Evolutionary conservation across 129 eudicot genomes (phyloP).

Genomic region (Flaveria ramosissima): DNA sequence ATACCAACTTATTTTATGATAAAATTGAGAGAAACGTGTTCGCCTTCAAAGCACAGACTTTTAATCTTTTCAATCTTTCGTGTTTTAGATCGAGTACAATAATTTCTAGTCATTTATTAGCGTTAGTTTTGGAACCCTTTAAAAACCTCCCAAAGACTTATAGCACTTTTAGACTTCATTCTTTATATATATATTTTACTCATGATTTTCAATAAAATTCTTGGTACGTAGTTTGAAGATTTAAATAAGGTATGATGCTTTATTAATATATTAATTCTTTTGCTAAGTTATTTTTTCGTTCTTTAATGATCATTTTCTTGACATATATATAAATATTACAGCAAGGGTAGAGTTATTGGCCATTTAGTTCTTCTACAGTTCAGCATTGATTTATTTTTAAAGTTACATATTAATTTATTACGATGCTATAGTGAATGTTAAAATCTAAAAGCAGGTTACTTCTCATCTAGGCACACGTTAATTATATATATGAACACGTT

Average conservation of each 20-base stretch:
- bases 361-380: background rate
- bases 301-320: background rate
- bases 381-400: background rate
- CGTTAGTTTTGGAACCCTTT: background rate
- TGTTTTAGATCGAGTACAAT: slow-evolving; percentile 6
- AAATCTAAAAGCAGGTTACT: background rate
- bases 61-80: slow-evolving; percentile 3
- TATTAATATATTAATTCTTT: background rate
- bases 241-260: slow-evolving; percentile 8
- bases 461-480: too few relatives aligned
- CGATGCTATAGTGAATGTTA: background rate
- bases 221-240: background rate
- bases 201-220: background rate
- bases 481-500: too few relatives aligned
- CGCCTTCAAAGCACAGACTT: background rate
- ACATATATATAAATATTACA: background rate
- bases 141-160: background rate
- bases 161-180: background rate
- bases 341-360: background rate
- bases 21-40: slow-evolving; percentile 10
- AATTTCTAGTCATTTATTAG: background rate
- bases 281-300: background rate
- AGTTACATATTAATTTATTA: background rate
- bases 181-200: too few relatives aligned
- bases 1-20: background rate